phyloP scores from a whole-genome alignment of 441 rosid species.

The Manihot esculenta region DNA sequence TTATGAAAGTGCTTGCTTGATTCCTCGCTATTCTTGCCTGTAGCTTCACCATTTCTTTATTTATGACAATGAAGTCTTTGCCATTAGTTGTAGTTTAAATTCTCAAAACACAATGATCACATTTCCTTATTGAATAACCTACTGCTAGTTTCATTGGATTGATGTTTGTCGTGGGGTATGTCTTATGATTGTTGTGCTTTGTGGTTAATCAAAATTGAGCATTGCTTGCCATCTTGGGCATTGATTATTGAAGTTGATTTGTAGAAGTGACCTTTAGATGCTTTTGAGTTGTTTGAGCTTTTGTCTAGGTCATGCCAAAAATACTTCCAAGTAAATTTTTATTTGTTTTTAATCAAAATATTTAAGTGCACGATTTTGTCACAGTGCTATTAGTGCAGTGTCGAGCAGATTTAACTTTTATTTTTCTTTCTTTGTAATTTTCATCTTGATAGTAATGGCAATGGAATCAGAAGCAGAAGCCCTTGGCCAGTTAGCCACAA shows the following conservation, averaged over 20 bases:
- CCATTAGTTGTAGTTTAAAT: background rate
- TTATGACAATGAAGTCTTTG: background rate
- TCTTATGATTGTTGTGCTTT: background rate
- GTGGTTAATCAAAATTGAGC: background rate
- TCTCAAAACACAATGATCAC: background rate
- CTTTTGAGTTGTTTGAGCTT: background rate
- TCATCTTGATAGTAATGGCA: slow-evolving; percentile 46
- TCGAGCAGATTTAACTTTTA: background rate
- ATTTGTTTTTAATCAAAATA: background rate
- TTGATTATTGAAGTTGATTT: background rate
- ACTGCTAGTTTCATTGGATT: background rate
- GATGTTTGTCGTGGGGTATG: background rate
- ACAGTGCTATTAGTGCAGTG: background rate
- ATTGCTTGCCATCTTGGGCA: background rate
- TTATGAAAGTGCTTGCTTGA: background rate
- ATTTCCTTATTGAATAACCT: slow-evolving; percentile 1
- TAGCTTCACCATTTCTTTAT: background rate
- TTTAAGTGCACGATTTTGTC: background rate
- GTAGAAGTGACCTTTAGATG: too few relatives aligned
- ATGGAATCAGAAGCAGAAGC: slow-evolving; percentile 89
- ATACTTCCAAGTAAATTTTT: background rate
- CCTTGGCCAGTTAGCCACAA: slow-evolving; percentile 61
- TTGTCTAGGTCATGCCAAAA: background rate
- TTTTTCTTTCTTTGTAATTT: slow-evolving; percentile 12
- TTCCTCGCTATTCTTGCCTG: background rate